Base-by-base conservation (phyloP, 345 rosid species). In the Euphorbia tirucalli region DNA sequence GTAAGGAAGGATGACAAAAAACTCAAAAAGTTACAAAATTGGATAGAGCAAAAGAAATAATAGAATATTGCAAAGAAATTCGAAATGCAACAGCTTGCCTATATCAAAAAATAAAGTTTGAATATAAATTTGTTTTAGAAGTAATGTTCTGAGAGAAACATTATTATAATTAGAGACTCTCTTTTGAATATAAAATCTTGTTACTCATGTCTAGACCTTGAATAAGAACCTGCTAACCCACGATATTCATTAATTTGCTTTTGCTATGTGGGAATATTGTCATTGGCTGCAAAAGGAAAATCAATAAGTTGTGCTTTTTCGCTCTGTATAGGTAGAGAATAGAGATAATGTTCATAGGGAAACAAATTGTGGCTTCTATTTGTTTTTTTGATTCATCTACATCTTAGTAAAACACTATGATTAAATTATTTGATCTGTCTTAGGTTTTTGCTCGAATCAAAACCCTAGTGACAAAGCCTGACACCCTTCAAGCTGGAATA, bases 391-490 rank as follows among this genome's bases (percentile, higher is more conserved):
- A 32, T 10, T 39, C 54, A 41, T 60, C 19, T 49, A 32, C 5
- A 19, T 55, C 70, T 41, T 6, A n/a, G 14, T 30, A 60, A 32
- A 24, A 31, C 32, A 25, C 41, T 21, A n/a, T 52, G 10, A 41
- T 21, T 55, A 28, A 54, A 57, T 54, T 43, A 19, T 61, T 9
- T 16, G 21, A 61, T 68, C 39, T 25, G 41, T 46, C 21, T 71
- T 66, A 92, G 98, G 88, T 92, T 75, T 84, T 88, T 78, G 83
- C 84, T 78, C 83, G 99, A 84, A 86, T 93, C 75, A 88, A 76
- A 83, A 70, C 76, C 71, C 92, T 93, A 61, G 92, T 79, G 65
- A 79, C 86, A 39, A 89, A 78, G 81, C 77, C 94, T 0, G 94
- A 88, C 72, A 81, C 88, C 78, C 85, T 95, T 43, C 82, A 75